Evolutionary conservation across 352 stramenopile genomes (phyloP).

Genomic region (Globisporangium solare): DNA sequence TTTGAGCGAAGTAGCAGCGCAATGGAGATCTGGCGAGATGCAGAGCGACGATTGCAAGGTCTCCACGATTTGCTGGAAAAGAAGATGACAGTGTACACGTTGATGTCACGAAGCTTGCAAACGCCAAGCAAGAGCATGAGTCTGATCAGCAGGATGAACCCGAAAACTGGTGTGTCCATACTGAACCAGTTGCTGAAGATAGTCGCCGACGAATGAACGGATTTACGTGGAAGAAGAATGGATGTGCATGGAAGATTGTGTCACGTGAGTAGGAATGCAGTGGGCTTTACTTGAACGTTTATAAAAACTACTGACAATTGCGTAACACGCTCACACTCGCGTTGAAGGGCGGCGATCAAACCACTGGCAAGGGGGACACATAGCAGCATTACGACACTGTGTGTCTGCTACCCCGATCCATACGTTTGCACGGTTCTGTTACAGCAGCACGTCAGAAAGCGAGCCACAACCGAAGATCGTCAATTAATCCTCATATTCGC

Average conservation of each 20-base stretch:
- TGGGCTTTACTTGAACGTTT: background rate
- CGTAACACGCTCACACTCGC: background rate
- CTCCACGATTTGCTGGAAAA: conserved; percentile 51
- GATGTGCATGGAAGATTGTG: background rate
- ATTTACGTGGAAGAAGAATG: conserved; percentile 4
- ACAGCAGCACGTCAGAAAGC: conserved; percentile 7
- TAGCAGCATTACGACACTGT: background rate
- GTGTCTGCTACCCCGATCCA: conserved; percentile 5
- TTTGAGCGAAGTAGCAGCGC: conserved; percentile 4
- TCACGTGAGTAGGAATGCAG: background rate
- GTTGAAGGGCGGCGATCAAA: too few species aligned
- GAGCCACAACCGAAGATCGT: conserved; percentile 6
- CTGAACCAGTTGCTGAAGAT: conserved; percentile 46
- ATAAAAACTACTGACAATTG: conserved; percentile 4
- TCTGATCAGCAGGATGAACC: conserved; percentile 66
- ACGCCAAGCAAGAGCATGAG: conserved; percentile 19
- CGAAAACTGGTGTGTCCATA: conserved; percentile 50
- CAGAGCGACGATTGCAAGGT: conserved; percentile 39
- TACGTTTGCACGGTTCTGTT: conserved; percentile 10
- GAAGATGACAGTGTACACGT: conserved; percentile 51
- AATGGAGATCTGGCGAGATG: conserved; percentile 38
- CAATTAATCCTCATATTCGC: conserved; percentile 12
- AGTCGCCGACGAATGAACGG: conserved; percentile 16
- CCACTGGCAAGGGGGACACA: background rate
- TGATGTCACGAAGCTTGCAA: conserved; percentile 18